Conservation (phyloP, 805 yeast genomes). For the Saccharomycopsis guyanensis region DNA sequence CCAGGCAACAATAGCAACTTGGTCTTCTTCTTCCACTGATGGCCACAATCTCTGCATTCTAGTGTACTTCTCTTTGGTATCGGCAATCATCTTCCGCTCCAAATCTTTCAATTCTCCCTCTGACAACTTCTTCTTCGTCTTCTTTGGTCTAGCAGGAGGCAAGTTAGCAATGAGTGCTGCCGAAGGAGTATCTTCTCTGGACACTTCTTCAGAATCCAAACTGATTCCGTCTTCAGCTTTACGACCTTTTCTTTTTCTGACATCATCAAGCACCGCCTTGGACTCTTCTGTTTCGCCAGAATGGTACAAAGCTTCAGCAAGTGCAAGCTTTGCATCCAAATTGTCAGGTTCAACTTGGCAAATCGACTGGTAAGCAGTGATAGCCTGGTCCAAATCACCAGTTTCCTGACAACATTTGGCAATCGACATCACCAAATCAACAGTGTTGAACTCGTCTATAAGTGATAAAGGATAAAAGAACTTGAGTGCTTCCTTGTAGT, state of each 20-base stretch:
- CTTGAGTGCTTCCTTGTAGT: constrained; percentile 67
- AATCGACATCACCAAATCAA: constrained; percentile 43
- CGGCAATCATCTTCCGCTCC: constrained; percentile 51
- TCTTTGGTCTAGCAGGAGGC: constrained; percentile 25
- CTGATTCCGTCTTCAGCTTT: constrained; percentile 9
- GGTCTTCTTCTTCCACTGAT: constrained; percentile 38
- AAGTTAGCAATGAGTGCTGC: constrained; percentile 20
- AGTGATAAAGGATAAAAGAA: constrained; percentile 52
- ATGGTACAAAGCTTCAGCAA: constrained; percentile 76
- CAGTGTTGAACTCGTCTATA: constrained; percentile 43
- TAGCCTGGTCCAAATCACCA: constrained; percentile 61
- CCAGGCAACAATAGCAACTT: constrained; percentile 71
- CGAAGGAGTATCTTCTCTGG: constrained; percentile 1
- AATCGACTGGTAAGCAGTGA: constrained; percentile 46
- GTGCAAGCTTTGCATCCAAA: constrained; percentile 63
- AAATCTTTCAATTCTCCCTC: constrained; percentile 44
- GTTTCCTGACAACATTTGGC: constrained; percentile 74
- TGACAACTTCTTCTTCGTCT: constrained; percentile 21
- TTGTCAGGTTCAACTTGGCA: constrained; percentile 51
- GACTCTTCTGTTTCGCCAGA: constrained; percentile 55
- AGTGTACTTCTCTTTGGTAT: constrained; percentile 47
- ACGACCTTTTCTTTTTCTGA: constrained; percentile 32
- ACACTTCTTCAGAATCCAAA: constrained; percentile 15
- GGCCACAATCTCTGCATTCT: constrained; percentile 46
- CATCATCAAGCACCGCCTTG: constrained; percentile 45